Percentiles rank a stretch among this genome's conserved stretches.
Evolutionary conservation across 2,329 filamentous ascomycete genomes (phyloP).

Genomic region (Coleophoma crateriformis): DNA sequence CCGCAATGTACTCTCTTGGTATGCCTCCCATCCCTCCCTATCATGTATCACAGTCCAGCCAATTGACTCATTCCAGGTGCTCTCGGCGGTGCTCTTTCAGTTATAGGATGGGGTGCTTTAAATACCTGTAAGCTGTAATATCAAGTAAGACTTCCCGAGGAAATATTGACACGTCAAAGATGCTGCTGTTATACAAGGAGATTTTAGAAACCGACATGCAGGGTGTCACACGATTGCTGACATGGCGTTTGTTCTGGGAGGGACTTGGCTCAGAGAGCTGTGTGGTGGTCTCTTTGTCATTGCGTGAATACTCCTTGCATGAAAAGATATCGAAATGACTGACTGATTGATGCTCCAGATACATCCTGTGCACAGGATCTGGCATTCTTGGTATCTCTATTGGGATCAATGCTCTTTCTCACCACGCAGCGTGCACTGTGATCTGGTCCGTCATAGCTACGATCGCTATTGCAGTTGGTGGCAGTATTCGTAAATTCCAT

Average conservation of each 20-base stretch:
- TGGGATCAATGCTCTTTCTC: constrained; percentile 51
- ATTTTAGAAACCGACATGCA: constrained; percentile 42
- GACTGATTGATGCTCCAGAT: constrained; percentile 18
- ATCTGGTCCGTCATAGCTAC: constrained; percentile 49
- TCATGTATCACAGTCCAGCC: background rate
- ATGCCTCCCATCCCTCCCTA: background rate
- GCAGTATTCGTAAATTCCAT: constrained; percentile 49
- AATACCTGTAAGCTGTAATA: constrained; percentile 15
- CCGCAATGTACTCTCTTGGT: constrained; percentile 31
- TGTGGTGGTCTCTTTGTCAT: constrained; percentile 49
- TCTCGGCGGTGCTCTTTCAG: constrained; percentile 34
- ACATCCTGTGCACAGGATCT: constrained; percentile 46
- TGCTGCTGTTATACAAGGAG: constrained; percentile 39
- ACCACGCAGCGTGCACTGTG: constrained; percentile 51
- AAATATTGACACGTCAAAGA: constrained; percentile 13
- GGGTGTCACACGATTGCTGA: constrained; percentile 47
- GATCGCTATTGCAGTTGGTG: constrained; percentile 38
- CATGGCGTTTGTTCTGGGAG: constrained; percentile 51
- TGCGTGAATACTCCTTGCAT: constrained; percentile 20
- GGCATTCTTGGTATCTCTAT: constrained; percentile 53
- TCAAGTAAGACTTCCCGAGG: constrained; percentile 10
- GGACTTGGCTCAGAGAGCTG: constrained; percentile 42
- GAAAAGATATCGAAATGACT: background rate
- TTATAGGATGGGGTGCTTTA: constrained; percentile 28
- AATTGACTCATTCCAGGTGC: constrained; percentile 19